Evolutionary conservation across 108 stramenopile species (phyloP).

Genomic region (Licmophora abbreviata): DNA sequence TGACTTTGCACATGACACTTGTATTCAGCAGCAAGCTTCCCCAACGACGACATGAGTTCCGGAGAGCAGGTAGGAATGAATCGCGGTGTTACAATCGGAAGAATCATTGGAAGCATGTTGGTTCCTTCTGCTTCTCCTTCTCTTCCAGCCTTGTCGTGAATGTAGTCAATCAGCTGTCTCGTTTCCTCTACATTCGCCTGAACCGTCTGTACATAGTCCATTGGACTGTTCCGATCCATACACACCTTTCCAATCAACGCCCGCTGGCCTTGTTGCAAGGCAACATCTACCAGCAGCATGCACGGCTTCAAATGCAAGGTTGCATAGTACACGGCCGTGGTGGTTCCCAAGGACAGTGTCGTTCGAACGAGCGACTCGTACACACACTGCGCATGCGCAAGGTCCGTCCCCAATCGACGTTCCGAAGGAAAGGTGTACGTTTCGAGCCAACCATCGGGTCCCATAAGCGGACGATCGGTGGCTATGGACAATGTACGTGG

Average conservation of each 20-base stretch:
- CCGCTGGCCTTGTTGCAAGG: slow-evolving; percentile 42
- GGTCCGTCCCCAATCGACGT: slow-evolving; percentile 21
- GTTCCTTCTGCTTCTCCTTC: not conserved
- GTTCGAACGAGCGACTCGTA: slow-evolving; percentile 39
- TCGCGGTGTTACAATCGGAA: slow-evolving; percentile 57
- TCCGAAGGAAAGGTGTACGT: slow-evolving; percentile 70
- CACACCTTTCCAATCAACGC: slow-evolving; percentile 70
- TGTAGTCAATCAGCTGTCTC: slow-evolving; percentile 31
- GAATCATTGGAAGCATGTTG: slow-evolving; percentile 19
- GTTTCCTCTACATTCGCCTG: slow-evolving; percentile 36
- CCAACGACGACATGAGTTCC: slow-evolving; percentile 39
- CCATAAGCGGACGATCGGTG: slow-evolving; percentile 58
- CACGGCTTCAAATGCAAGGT: slow-evolving; percentile 48
- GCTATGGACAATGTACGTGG: too few relatives aligned
- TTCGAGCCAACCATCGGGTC: slow-evolving; percentile 49
- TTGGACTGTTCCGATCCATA: slow-evolving; percentile 69
- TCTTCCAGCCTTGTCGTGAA: slow-evolving; percentile 8
- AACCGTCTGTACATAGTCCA: slow-evolving; percentile 42
- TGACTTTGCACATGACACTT: slow-evolving; percentile 41
- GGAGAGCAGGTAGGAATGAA: slow-evolving; percentile 66
- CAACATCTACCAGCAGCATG: slow-evolving; percentile 46
- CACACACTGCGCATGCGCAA: slow-evolving; percentile 8
- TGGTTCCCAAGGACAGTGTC: slow-evolving; percentile 46
- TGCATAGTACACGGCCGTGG: slow-evolving; percentile 55
- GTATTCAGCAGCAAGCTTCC: slow-evolving; percentile 33